Evolutionary conservation across 2,329 filamentous ascomycete genomes (phyloP).

Genomic region (Epichloe brachyelytri): DNA sequence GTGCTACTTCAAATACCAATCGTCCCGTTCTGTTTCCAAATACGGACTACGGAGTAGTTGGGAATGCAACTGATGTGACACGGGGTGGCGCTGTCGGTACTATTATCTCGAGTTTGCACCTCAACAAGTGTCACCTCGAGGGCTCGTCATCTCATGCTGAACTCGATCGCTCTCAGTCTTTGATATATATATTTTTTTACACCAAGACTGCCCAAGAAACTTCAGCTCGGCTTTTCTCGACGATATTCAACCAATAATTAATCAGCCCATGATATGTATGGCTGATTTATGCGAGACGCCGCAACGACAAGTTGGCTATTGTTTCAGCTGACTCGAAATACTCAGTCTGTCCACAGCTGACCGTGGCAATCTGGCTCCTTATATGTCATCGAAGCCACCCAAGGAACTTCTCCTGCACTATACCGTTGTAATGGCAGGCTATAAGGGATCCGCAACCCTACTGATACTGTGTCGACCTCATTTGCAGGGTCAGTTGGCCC

Average conservation of each 20-base stretch:
- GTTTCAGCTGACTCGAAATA: neutral
- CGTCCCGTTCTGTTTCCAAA: neutral
- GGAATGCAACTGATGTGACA: neutral
- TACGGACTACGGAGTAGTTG: neutral
- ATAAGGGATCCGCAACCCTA: constrained; percentile 75
- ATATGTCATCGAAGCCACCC: constrained; percentile 56
- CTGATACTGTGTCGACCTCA: constrained; percentile 22
- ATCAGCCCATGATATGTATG: neutral
- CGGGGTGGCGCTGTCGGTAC: neutral
- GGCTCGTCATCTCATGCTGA: neutral
- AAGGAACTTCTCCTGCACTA: constrained; percentile 50
- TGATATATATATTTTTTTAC: neutral
- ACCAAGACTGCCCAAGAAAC: neutral
- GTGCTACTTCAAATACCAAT: neutral
- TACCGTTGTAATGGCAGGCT: constrained; percentile 62
- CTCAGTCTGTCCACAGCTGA: constrained; percentile 19
- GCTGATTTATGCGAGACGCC: neutral
- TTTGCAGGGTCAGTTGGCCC: constrained; percentile 9
- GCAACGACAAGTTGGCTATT: neutral
- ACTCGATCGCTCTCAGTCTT: neutral
- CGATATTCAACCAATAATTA: neutral
- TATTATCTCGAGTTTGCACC: neutral
- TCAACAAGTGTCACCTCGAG: neutral
- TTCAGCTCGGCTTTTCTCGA: neutral
- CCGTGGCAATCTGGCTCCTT: constrained; percentile 49